These are phyloP conservation scores for Pogostemon cablin DNA, from an alignment of 257 asterid genomes.

Conservation along the genomic window DNA sequence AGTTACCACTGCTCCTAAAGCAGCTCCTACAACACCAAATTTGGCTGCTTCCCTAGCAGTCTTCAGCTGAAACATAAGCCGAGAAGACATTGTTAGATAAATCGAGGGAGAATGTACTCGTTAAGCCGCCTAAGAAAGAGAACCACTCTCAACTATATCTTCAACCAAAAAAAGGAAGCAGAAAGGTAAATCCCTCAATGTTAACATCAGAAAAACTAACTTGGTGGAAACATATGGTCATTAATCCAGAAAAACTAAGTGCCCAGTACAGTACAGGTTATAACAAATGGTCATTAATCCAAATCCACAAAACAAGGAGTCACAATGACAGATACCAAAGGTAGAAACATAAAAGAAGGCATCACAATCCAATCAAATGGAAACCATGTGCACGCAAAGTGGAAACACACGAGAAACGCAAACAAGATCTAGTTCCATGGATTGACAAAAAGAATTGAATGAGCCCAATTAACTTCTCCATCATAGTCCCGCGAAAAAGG, in stretches of 20 bases:
- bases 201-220: neutral
- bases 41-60: slow-evolving; percentile 70
- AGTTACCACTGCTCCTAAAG: slow-evolving; percentile 71
- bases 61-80: slow-evolving; percentile 64
- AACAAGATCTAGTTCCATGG: neutral
- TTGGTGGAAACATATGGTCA: too few relatives aligned
- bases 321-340: neutral
- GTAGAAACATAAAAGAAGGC: neutral
- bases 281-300: neutral
- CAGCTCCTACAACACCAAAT: slow-evolving; percentile 72
- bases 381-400: neutral
- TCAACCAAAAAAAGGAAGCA: neutral
- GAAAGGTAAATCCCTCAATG: neutral
- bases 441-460: neutral
- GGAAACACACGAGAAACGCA: neutral
- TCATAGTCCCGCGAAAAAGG: neutral
- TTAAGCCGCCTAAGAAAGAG: slow-evolving; percentile 9
- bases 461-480: slow-evolving; percentile 12
- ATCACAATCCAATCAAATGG: slow-evolving; percentile 15
- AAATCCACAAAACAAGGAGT: neutral
- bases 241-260: neutral
- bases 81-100: neutral
- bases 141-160: neutral
- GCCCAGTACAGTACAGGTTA: neutral
- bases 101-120: neutral